Percentiles rank a stretch among this genome's conserved stretches.
These are phyloP conservation scores for Neostapfia colusana DNA, from an alignment of 176 grass and related monocot species.

Conservation along the genomic window DNA sequence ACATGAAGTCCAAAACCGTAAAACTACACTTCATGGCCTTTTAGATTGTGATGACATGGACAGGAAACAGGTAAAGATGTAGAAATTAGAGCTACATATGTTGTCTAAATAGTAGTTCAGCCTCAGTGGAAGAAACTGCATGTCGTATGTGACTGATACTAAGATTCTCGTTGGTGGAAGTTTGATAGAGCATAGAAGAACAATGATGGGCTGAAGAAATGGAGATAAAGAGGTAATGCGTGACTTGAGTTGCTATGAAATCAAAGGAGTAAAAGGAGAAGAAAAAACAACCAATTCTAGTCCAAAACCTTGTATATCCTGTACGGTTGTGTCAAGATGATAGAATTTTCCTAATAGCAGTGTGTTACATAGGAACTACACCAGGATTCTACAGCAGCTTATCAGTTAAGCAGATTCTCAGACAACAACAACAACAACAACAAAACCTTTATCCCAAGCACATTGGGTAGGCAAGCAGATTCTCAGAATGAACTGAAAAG, in stretches of 20 bases:
- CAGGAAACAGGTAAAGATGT: neutral
- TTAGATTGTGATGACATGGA: constrained; percentile 2
- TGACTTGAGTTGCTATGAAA: neutral
- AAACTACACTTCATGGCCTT: neutral
- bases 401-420: no score
- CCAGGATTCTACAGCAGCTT: neutral
- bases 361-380: neutral
- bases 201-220: constrained; percentile 20
- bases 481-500: no score
- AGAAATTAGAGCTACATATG: neutral
- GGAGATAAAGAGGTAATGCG: neutral
- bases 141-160: neutral
- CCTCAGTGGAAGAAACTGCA: constrained; percentile 17
- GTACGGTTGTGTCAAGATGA: constrained; percentile 9
- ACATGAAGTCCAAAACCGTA: neutral
- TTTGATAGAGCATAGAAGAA: neutral
- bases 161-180: neutral
- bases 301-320: constrained; percentile 1
- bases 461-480: no score
- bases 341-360: constrained; percentile 5
- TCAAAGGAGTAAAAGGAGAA: neutral
- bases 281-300: neutral
- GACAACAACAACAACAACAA: no score
- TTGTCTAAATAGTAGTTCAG: constrained; percentile 4
- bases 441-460: no score